Conservation (phyloP, 768 basidiomycete genomes). For the Pisolithus tinctorius region DNA sequence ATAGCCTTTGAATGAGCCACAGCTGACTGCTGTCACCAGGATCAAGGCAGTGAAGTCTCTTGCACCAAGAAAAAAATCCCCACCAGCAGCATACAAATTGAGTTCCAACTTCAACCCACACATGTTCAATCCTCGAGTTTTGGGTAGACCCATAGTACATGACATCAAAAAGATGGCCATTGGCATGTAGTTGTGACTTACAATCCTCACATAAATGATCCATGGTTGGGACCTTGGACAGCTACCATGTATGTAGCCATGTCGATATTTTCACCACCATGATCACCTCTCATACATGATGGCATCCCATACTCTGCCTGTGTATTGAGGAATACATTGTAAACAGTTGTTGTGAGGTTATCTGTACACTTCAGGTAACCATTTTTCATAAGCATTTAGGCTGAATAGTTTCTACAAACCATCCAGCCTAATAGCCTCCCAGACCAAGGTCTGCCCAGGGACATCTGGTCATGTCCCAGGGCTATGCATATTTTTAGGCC, state of each 20-base stretch:
- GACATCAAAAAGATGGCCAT: background rate
- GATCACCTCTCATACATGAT: constrained; percentile 21
- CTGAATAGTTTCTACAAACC: too few species aligned
- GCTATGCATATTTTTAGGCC: too few species aligned
- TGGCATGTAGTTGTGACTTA: background rate
- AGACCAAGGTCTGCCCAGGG: too few species aligned
- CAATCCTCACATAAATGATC: constrained; percentile 24
- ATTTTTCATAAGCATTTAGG: too few species aligned
- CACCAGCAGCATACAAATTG: constrained; percentile 36
- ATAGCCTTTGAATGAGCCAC: constrained; percentile 39
- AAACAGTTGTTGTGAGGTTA: constrained; percentile 22
- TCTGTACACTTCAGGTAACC: too few species aligned
- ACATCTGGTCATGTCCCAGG: too few species aligned
- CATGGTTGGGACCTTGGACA: constrained; percentile 13
- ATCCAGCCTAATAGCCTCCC: too few species aligned
- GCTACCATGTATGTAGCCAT: too few species aligned
- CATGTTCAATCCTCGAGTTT: constrained; percentile 39
- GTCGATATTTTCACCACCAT: constrained; percentile 27
- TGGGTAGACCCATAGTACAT: constrained; percentile 24
- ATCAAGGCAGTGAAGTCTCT: constrained; percentile 30
- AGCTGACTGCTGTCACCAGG: constrained; percentile 26
- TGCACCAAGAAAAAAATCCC: constrained; percentile 35
- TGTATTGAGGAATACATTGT: constrained; percentile 15
- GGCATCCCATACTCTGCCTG: constrained; percentile 11
- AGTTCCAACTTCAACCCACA: too few species aligned